Conservation (phyloP, 164 flowering plant genomes). For the Warburgia ugandensis region DNA sequence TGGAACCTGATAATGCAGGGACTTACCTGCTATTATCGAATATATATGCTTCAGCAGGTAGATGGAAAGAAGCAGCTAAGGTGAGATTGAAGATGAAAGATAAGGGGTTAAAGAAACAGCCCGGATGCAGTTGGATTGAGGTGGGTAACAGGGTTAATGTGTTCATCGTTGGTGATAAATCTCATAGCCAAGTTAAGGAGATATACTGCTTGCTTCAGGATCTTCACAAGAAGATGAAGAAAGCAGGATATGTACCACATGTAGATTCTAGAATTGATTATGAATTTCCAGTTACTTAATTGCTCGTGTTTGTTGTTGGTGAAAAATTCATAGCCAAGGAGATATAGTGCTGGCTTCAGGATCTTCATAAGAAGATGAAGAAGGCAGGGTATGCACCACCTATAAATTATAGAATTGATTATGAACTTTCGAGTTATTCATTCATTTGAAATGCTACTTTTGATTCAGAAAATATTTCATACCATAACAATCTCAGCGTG, state of each 20-base stretch:
- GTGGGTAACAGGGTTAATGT: constrained; percentile 13
- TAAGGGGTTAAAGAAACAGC: constrained; percentile 12
- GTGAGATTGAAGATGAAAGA: constrained; percentile 12
- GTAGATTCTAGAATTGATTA: background rate
- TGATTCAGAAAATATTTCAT: too few relatives aligned
- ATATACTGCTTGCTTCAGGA: constrained; percentile 8
- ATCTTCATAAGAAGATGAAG: too few relatives aligned
- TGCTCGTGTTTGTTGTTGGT: too few relatives aligned
- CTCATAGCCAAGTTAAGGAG: constrained; percentile 6
- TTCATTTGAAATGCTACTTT: too few relatives aligned
- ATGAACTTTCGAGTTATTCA: too few relatives aligned
- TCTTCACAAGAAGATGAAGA: constrained; percentile 6
- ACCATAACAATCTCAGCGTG: too few relatives aligned
- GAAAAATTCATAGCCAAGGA: too few relatives aligned
- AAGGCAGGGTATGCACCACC: too few relatives aligned
- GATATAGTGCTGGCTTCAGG: too few relatives aligned
- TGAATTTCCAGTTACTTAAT: background rate
- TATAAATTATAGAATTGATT: too few relatives aligned
- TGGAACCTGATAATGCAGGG: constrained; percentile 10
- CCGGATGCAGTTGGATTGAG: constrained; percentile 13
- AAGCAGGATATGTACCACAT: constrained; percentile 7
- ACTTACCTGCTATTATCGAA: constrained; percentile 8
- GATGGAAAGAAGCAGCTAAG: constrained; percentile 11
- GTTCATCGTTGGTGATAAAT: constrained; percentile 11
- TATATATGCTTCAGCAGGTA: constrained; percentile 12